Percentiles rank a stretch among this genome's conserved stretches.
phyloP scores from a whole-genome alignment of 192 early-diverging fungal species.

The Thoreauomyces humboldtii region DNA sequence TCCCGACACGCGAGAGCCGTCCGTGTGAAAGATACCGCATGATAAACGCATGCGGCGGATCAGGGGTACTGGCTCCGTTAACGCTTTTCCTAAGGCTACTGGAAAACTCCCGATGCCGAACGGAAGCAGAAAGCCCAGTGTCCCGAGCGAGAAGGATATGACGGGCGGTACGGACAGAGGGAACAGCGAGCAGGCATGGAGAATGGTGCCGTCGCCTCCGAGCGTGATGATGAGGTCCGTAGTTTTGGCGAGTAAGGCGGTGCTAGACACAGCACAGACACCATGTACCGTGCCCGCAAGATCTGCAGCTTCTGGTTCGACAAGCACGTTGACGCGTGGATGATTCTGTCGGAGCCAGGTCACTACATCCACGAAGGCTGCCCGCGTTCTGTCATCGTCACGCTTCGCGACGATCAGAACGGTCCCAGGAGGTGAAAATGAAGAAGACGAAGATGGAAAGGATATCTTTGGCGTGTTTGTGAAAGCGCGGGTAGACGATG shows the following conservation, averaged over 20 bases:
- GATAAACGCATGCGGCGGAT: slow-evolving; percentile 77
- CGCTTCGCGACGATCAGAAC: slow-evolving; percentile 83
- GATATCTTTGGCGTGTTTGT: too few relatives aligned
- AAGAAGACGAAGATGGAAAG: too few relatives aligned
- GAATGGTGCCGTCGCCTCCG: slow-evolving; percentile 89
- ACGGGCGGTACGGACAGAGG: slow-evolving; percentile 74
- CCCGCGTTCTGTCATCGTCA: slow-evolving; percentile 61
- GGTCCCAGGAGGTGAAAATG: slow-evolving; percentile 65
- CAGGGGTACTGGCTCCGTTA: slow-evolving; percentile 63
- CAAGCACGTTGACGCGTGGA: slow-evolving; percentile 43
- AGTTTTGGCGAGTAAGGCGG: slow-evolving; percentile 12
- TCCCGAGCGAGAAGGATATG: slow-evolving; percentile 91
- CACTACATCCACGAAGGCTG: slow-evolving; percentile 63
- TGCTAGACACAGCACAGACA: not conserved
- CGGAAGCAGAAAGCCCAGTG: slow-evolving; percentile 86
- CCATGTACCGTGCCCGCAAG: not conserved
- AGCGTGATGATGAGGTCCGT: slow-evolving; percentile 90
- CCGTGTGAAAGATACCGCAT: slow-evolving; percentile 20
- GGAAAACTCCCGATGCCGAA: slow-evolving; percentile 67
- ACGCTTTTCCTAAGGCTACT: slow-evolving; percentile 56
- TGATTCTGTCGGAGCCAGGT: slow-evolving; percentile 68
- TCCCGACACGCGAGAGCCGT: not conserved
- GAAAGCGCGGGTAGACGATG: too few relatives aligned
- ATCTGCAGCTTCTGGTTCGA: not conserved
- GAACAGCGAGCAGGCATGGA: slow-evolving; percentile 84